Evolutionary conservation across 139 green algal genomes (phyloP).

Genomic region (Chlamydomonas sphaeroides): DNA sequence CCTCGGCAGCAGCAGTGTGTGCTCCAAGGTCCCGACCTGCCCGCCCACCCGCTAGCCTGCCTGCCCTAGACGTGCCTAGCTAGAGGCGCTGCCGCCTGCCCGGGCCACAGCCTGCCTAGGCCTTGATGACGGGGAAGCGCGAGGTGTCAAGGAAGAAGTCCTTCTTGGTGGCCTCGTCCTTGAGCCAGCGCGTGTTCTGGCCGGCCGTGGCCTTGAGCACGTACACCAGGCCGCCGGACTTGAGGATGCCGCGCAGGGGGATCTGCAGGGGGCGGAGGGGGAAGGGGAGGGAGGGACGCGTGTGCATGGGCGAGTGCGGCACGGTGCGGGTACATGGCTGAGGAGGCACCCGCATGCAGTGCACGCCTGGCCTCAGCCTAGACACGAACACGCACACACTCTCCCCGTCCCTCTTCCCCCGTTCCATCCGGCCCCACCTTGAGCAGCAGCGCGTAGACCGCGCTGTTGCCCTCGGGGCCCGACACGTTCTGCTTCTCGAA

Average conservation of each 20-base stretch:
- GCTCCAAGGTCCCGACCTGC: no score
- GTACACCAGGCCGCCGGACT: slow-evolving; percentile 50
- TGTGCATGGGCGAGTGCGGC: no score
- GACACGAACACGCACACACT: no score
- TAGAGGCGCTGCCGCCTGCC: no score
- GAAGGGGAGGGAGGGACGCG: neutral
- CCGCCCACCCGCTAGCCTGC: no score
- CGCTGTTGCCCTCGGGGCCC: slow-evolving; percentile 21
- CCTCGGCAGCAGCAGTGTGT: no score
- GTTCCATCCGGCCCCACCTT: slow-evolving; percentile 10
- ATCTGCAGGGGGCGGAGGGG: neutral
- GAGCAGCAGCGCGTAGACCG: slow-evolving; percentile 54
- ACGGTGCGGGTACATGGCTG: no score
- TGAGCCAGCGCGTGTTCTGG: slow-evolving; percentile 54
- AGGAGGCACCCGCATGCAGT: no score
- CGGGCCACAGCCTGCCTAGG: neutral
- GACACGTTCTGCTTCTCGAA: slow-evolving; percentile 51
- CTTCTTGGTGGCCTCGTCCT: slow-evolving; percentile 54
- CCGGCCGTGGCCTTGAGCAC: slow-evolving; percentile 55
- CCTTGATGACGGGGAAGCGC: slow-evolving; percentile 42
- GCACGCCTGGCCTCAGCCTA: no score
- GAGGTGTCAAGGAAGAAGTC: slow-evolving; percentile 57
- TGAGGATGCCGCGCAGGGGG: slow-evolving; percentile 49
- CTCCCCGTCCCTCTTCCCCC: no score
- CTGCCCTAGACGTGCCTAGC: no score